Percentiles rank a stretch among this genome's conserved stretches.
phyloP scores from a whole-genome alignment of 352 stramenopile species.

The Albugo candida region DNA sequence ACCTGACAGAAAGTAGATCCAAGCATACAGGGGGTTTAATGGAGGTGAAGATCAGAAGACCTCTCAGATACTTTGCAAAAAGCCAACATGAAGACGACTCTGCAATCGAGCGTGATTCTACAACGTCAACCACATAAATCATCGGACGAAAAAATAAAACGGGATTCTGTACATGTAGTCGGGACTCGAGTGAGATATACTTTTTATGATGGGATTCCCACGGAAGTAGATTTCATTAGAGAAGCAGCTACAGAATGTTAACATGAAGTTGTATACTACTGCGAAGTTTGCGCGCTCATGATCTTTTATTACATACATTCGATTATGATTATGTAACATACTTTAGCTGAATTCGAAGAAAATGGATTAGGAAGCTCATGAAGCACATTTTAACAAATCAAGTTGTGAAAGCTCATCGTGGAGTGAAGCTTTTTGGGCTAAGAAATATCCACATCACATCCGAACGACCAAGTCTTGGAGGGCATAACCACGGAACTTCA shows the following conservation, averaged over 20 bases:
- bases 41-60: conserved; percentile 49
- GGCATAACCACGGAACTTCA: conserved; percentile 31
- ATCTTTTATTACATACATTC: neutral
- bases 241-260: conserved; percentile 62
- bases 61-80: conserved; percentile 36
- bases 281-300: conserved; percentile 21
- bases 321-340: conserved; percentile 12
- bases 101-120: conserved; percentile 57
- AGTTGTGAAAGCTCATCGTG: conserved; percentile 62
- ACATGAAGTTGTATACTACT: conserved; percentile 46
- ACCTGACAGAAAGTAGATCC: conserved; percentile 39
- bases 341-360: conserved; percentile 40
- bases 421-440: conserved; percentile 57
- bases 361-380: conserved; percentile 53
- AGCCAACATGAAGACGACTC: conserved; percentile 49
- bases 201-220: conserved; percentile 49
- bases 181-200: conserved; percentile 64
- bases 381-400: conserved; percentile 65
- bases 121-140: conserved; percentile 63
- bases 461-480: conserved; percentile 60
- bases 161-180: conserved; percentile 51
- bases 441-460: conserved; percentile 64
- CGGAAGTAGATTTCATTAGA: conserved; percentile 67
- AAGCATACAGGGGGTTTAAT: conserved; percentile 35
- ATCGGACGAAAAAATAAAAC: conserved; percentile 70